Evolutionary conservation across 306 rosid species (phyloP).

Genomic region (Rosa lucieae): DNA sequence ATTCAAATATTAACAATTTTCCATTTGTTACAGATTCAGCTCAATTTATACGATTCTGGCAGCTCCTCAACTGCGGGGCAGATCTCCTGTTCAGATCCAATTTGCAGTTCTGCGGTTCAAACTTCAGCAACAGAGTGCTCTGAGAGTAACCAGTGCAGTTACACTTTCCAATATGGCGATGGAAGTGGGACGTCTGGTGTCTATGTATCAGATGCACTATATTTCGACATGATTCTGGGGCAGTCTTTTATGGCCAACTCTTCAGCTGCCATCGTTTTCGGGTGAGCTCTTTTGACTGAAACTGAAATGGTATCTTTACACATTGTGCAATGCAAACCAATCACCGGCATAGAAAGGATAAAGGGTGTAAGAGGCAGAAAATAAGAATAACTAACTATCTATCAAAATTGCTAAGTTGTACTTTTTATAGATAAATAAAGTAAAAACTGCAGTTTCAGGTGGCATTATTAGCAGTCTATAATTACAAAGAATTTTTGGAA

Average conservation of each 20-base stretch:
- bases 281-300: conserved; percentile 56
- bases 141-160: conserved; percentile 77
- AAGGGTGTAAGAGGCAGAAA: conserved; percentile 11
- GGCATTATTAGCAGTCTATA: not conserved
- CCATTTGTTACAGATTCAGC: conserved; percentile 62
- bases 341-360: conserved; percentile 1
- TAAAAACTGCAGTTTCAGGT: no score
- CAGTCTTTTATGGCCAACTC: conserved; percentile 60
- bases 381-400: not conserved
- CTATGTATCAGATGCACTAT: conserved; percentile 68
- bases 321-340: conserved; percentile 4
- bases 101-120: conserved; percentile 63
- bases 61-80: conserved; percentile 60
- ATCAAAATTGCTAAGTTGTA: not conserved
- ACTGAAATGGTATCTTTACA: conserved; percentile 3
- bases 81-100: conserved; percentile 71
- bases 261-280: conserved; percentile 72
- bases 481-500: not conserved
- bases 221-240: conserved; percentile 75
- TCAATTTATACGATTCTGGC: conserved; percentile 69
- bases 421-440: not conserved
- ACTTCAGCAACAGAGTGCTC: conserved; percentile 61
- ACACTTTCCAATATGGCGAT: conserved; percentile 81
- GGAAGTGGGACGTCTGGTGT: conserved; percentile 83
- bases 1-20: not conserved